These are phyloP conservation scores for Coemansia erecta DNA, from an alignment of 192 early-diverging fungal genomes.

Conservation along the genomic window DNA sequence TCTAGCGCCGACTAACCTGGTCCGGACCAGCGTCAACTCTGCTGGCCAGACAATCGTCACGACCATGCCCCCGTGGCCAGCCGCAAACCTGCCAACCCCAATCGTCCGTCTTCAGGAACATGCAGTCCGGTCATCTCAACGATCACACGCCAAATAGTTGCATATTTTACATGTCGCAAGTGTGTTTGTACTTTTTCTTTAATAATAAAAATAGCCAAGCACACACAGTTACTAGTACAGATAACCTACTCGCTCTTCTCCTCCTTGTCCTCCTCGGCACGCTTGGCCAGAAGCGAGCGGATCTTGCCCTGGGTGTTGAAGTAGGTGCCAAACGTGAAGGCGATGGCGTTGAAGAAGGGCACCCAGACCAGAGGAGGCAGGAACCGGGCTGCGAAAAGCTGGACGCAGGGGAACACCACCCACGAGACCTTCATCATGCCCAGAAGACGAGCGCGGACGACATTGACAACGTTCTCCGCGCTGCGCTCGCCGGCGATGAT, in stretches of 20 bases:
- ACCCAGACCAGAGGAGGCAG: conserved; percentile 79
- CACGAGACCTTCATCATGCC: conserved; percentile 81
- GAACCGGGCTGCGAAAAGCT: conserved; percentile 76
- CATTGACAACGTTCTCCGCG: conserved; percentile 49
- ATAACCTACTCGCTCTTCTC: conserved; percentile 42
- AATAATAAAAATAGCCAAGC: background rate
- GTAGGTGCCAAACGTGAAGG: conserved; percentile 74
- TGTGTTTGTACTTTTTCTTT: background rate
- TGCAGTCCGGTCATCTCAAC: background rate
- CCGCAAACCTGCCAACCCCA: conserved; percentile 2
- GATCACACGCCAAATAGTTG: background rate
- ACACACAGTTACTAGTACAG: too few species aligned
- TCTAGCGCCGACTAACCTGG: background rate
- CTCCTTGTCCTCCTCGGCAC: conserved; percentile 37
- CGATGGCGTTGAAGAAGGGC: conserved; percentile 87
- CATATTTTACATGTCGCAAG: too few species aligned
- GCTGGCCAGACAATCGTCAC: background rate
- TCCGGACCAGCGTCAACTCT: background rate
- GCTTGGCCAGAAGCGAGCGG: conserved; percentile 48
- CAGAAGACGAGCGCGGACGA: conserved; percentile 63
- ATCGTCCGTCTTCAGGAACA: conserved; percentile 5
- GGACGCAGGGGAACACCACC: conserved; percentile 75
- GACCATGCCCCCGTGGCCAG: conserved; percentile 2
- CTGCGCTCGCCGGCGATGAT: conserved; percentile 71
- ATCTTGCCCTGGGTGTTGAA: conserved; percentile 76